Conservation (phyloP, 352 stramenopile species). For the Peronosclerospora sorghi region DNA sequence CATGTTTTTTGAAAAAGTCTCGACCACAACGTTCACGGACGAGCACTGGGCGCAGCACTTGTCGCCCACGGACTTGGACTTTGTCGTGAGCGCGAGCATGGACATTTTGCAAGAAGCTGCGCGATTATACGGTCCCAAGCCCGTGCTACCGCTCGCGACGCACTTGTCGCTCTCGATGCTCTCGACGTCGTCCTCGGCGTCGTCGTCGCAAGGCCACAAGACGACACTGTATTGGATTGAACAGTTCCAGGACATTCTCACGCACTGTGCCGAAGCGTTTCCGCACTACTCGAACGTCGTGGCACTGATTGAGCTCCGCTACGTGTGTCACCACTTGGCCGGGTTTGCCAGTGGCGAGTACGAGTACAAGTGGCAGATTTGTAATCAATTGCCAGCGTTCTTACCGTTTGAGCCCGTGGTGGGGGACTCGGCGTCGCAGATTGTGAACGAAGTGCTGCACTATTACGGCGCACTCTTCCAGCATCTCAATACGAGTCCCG, state of each 20-base stretch:
- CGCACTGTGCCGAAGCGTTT: constrained; percentile 57
- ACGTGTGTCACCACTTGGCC: constrained; percentile 70
- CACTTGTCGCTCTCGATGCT: constrained; percentile 30
- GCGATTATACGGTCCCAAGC: constrained; percentile 52
- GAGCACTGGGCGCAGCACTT: constrained; percentile 47
- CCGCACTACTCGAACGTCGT: constrained; percentile 52
- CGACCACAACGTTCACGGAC: constrained; percentile 51
- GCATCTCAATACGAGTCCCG: constrained; percentile 44
- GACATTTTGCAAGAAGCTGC: constrained; percentile 69
- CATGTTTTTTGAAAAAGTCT: constrained; percentile 76
- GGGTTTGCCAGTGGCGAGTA: constrained; percentile 45
- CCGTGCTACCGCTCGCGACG: constrained; percentile 18
- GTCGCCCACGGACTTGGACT: constrained; percentile 26
- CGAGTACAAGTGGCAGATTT: constrained; percentile 70
- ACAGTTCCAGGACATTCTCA: constrained; percentile 65
- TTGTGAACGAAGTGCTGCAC: constrained; percentile 70
- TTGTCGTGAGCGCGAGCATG: constrained; percentile 50
- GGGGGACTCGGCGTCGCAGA: constrained; percentile 41
- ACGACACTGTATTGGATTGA: constrained; percentile 70
- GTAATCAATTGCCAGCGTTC: constrained; percentile 43
- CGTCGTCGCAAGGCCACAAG: constrained; percentile 31
- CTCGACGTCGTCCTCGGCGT: constrained; percentile 23
- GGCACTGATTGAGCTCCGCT: constrained; percentile 68
- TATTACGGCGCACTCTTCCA: constrained; percentile 60
- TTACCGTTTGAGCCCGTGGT: constrained; percentile 35